phyloP scores from a whole-genome alignment of 1,284 basidiomycete genomes.

The Puccinia brachypodii region DNA sequence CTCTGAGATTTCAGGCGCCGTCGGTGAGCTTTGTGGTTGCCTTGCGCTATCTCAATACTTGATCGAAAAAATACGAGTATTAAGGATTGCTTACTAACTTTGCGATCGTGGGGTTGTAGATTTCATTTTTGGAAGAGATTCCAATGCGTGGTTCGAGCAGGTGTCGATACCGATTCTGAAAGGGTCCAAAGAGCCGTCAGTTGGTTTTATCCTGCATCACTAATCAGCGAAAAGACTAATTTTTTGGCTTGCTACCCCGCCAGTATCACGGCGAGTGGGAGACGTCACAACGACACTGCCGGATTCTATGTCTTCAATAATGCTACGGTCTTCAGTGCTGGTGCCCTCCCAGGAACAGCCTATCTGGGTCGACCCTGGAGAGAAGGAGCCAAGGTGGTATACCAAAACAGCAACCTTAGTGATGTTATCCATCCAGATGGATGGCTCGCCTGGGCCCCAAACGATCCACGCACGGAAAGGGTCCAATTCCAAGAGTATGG shows the following conservation, averaged over 20 bases:
- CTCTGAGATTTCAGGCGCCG: conserved; percentile 34
- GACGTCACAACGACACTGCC: background rate
- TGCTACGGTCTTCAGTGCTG: conserved; percentile 6
- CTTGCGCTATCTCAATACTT: background rate
- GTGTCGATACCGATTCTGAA: conserved; percentile 2
- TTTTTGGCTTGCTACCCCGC: background rate
- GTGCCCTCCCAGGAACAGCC: conserved; percentile 7
- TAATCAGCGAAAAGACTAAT: background rate
- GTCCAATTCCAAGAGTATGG: conserved; percentile 29
- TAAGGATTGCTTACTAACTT: background rate
- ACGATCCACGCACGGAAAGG: background rate
- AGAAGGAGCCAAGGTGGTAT: conserved; percentile 8
- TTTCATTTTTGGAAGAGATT: conserved; percentile 37
- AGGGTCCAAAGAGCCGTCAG: conserved; percentile 29
- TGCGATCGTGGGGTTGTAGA: background rate
- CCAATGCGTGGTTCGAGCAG: conserved; percentile 36
- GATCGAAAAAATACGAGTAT: background rate
- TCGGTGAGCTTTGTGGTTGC: conserved; percentile 5
- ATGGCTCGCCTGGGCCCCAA: conserved; percentile 17
- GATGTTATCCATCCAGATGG: conserved; percentile 40
- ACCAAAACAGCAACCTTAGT: conserved; percentile 6
- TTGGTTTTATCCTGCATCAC: background rate
- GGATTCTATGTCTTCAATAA: conserved; percentile 30
- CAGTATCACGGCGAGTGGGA: conserved; percentile 30
- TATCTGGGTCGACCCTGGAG: conserved; percentile 42